phyloP scores from a whole-genome alignment of 495 filamentous ascomycete genomes.

The Geoglossum glabrum region DNA sequence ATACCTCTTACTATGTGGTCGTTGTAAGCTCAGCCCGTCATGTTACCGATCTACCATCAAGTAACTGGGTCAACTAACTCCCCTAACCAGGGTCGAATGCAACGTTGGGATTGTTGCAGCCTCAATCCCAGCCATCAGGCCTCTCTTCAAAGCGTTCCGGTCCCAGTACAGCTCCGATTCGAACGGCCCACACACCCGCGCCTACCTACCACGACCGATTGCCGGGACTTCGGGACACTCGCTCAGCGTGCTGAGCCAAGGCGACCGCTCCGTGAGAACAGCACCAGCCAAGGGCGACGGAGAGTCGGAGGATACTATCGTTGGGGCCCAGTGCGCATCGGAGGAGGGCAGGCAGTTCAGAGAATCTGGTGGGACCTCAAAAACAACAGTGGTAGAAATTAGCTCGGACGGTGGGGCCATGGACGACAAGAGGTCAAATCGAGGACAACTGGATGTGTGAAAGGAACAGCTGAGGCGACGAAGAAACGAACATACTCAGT shows the following conservation, averaged over 20 bases:
- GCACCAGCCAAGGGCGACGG: neutral
- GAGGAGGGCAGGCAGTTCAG: neutral
- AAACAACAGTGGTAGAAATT: neutral
- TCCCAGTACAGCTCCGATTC: neutral
- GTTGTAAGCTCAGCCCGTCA: too few relatives aligned
- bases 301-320: neutral
- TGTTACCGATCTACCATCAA: neutral
- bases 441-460: too few relatives aligned
- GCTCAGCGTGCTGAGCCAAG: neutral
- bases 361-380: neutral
- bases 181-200: neutral
- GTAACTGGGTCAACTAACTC: neutral
- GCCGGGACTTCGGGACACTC: neutral
- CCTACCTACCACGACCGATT: neutral
- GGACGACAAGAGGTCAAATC: too few relatives aligned
- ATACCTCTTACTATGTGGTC: neutral
- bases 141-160: neutral
- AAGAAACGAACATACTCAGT: too few relatives aligned
- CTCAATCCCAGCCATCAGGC: neutral
- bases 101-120: neutral
- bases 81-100: neutral
- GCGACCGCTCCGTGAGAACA: neutral
- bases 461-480: too few relatives aligned
- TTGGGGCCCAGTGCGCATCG: neutral
- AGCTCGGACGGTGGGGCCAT: too few relatives aligned